phyloP scores from a whole-genome alignment of 257 asterid genomes.

The Fraxinus americana region DNA sequence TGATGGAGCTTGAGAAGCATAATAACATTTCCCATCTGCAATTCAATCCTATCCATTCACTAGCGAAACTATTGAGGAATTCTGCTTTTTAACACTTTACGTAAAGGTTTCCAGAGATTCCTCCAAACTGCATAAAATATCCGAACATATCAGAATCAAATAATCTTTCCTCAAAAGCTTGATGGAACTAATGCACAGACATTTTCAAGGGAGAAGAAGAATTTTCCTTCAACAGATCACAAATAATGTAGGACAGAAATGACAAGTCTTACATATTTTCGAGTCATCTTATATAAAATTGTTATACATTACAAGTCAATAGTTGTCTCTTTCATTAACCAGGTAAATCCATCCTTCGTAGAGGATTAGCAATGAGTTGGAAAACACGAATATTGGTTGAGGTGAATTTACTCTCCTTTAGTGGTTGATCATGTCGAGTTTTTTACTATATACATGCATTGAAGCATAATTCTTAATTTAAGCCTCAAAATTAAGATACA shows the following conservation, averaged over 20 bases:
- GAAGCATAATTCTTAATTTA: conserved; percentile 23
- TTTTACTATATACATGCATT: conserved; percentile 9
- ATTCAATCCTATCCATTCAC: conserved; percentile 56
- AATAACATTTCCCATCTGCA: conserved; percentile 33
- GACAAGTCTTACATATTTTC: not conserved
- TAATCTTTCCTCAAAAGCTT: conserved; percentile 47
- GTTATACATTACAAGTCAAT: not conserved
- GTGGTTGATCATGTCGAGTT: conserved; percentile 28
- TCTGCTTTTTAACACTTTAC: conserved; percentile 49
- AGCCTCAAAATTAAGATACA: not conserved
- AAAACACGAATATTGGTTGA: not conserved
- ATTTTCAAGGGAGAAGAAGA: conserved; percentile 29
- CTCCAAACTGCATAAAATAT: conserved; percentile 64
- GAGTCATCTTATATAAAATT: not conserved
- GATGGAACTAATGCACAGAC: conserved; percentile 35
- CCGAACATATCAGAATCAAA: conserved; percentile 62
- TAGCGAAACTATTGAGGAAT: conserved; percentile 48
- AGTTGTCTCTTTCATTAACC: conserved; percentile 12
- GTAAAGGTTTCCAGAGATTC: conserved; percentile 54
- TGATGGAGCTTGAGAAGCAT: conserved; percentile 28
- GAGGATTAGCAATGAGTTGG: conserved; percentile 14
- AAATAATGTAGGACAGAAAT: conserved; percentile 1
- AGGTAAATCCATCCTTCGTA: conserved; percentile 13
- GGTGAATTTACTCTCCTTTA: conserved; percentile 37
- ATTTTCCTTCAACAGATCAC: conserved; percentile 27